A percentile compares a stretch with the other conserved stretches of the same genome.
These are phyloP conservation scores for Hapsidospora chrysogenum DNA, from an alignment of 495 filamentous ascomycete genomes.

Conservation along the genomic window DNA sequence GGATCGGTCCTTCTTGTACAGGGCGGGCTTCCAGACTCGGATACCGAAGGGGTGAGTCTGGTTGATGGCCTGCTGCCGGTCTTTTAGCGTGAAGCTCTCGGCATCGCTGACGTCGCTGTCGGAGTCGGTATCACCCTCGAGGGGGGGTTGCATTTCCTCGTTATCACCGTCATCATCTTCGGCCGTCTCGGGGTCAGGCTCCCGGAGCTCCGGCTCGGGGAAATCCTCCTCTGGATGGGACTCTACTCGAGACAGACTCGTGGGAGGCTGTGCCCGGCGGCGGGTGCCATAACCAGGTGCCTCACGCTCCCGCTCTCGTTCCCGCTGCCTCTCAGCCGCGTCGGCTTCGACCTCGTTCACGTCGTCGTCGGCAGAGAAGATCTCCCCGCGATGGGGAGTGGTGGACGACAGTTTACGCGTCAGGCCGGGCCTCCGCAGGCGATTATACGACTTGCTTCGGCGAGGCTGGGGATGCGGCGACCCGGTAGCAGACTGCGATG, in stretches of 20 bases:
- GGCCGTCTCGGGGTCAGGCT: constrained; percentile 12
- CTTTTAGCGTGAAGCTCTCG: constrained; percentile 74
- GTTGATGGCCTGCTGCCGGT: constrained; percentile 95
- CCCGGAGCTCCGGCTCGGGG: constrained; percentile 9
- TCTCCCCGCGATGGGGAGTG: constrained; percentile 61
- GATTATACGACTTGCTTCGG: constrained; percentile 28
- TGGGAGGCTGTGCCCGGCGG: constrained; percentile 45
- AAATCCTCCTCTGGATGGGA: constrained; percentile 24
- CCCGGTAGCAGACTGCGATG: constrained; percentile 1
- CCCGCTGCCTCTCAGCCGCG: constrained; percentile 12
- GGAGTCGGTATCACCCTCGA: constrained; percentile 33
- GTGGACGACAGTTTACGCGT: constrained; percentile 52
- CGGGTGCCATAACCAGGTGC: constrained; percentile 53
- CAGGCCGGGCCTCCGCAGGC: constrained; percentile 55
- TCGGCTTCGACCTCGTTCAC: constrained; percentile 63
- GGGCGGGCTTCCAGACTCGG: constrained; percentile 91
- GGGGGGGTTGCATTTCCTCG: constrained; percentile 13
- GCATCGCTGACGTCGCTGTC: constrained; percentile 54
- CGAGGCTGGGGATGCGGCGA: constrained; percentile 29
- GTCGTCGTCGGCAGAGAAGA: constrained; percentile 91
- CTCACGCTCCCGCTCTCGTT: constrained; percentile 8
- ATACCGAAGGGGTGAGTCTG: constrained; percentile 98
- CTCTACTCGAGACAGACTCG: constrained; percentile 39
- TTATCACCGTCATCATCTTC: constrained; percentile 14
- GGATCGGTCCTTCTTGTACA: constrained; percentile 95